phyloP scores from a whole-genome alignment of 176 grass and related monocot species.

The Bromus sterilis region DNA sequence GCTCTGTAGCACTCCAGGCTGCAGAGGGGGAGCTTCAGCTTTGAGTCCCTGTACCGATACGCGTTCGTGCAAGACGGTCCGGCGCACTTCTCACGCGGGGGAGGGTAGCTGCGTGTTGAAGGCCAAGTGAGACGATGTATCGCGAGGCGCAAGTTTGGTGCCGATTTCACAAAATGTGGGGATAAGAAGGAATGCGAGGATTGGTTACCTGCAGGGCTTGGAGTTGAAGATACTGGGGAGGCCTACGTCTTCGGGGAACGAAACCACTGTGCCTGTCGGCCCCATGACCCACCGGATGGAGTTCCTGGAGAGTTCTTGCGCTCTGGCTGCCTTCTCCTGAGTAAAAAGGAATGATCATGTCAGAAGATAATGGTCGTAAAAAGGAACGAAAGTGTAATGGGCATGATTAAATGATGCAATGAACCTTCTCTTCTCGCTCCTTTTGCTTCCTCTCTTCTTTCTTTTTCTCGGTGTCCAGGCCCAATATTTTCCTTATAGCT shows the following conservation, averaged over 20 bases:
- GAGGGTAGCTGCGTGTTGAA: conserved; percentile 48
- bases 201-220: conserved; percentile 54
- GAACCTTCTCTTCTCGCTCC: conserved; percentile 72
- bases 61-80: conserved; percentile 49
- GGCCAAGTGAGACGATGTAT: neutral
- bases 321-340: conserved; percentile 58
- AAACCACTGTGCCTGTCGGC: conserved; percentile 52
- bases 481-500: conserved; percentile 90
- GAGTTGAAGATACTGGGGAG: conserved; percentile 83
- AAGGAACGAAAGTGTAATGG: neutral
- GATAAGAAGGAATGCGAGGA: neutral
- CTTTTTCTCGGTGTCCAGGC: conserved; percentile 84
- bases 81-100: conserved; percentile 62
- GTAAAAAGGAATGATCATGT: neutral
- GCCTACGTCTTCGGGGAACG: conserved; percentile 67
- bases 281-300: conserved; percentile 70
- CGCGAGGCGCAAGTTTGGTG: neutral
- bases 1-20: conserved; percentile 74
- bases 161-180: no score
- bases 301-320: conserved; percentile 25
- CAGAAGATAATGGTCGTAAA: neutral
- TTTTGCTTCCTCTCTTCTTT: conserved; percentile 98
- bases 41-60: conserved; percentile 62
- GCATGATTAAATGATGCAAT: conserved; percentile 9
- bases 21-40: conserved; percentile 73